These are phyloP conservation scores for Cryphonectria japonica DNA, from an alignment of 2,329 filamentous ascomycete genomes.

Conservation along the genomic window DNA sequence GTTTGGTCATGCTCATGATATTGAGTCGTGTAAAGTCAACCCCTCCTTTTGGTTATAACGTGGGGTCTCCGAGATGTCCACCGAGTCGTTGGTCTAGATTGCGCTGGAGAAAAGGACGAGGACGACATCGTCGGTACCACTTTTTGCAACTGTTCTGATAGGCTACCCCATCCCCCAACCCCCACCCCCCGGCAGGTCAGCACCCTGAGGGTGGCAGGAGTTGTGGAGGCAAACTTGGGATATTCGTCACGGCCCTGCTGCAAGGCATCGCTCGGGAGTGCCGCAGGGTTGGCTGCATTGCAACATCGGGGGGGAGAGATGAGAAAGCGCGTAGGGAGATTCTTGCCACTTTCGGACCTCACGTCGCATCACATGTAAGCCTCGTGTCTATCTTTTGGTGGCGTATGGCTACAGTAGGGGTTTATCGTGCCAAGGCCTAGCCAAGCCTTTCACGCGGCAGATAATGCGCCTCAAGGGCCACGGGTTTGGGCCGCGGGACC, in stretches of 20 bases:
- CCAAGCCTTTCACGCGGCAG: background rate
- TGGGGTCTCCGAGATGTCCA: background rate
- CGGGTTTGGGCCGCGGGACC: background rate
- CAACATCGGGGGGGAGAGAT: background rate
- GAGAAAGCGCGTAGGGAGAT: background rate
- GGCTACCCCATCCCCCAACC: background rate
- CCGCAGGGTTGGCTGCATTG: slow-evolving; percentile 1
- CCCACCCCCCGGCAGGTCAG: background rate
- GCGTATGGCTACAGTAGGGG: background rate
- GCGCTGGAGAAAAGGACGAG: background rate
- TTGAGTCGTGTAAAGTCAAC: background rate
- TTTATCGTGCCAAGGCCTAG: slow-evolving; percentile 2
- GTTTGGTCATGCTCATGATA: background rate
- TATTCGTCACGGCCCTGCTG: background rate
- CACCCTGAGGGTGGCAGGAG: background rate
- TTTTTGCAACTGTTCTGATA: background rate
- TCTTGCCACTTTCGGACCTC: background rate
- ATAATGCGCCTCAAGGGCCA: background rate
- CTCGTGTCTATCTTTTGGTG: background rate
- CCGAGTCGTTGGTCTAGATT: background rate
- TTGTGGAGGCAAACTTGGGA: background rate
- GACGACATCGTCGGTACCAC: background rate
- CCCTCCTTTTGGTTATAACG: background rate
- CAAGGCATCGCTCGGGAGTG: background rate
- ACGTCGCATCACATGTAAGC: background rate